Percentiles rank a stretch among this genome's conserved stretches.
Evolutionary conservation across 2,329 filamentous ascomycete species (phyloP).

Genomic region (Ophiosphaerella narmari): DNA sequence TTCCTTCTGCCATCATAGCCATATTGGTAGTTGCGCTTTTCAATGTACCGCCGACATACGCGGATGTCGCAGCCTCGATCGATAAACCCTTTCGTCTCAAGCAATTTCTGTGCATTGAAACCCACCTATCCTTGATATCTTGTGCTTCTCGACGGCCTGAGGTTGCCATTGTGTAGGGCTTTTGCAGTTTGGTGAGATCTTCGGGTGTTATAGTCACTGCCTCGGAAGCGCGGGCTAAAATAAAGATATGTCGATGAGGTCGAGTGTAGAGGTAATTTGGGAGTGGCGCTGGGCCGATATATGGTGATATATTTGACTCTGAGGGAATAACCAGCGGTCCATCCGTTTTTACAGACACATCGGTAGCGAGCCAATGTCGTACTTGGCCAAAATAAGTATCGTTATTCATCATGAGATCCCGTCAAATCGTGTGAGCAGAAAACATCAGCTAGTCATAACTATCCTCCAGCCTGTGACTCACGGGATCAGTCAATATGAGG

Average conservation of each 20-base stretch:
- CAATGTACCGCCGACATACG: conserved; percentile 22
- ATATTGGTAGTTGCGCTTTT: conserved; percentile 18
- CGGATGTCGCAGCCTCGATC: conserved; percentile 21
- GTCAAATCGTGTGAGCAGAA: neutral
- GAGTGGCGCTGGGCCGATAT: conserved; percentile 24
- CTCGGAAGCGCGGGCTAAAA: conserved; percentile 13
- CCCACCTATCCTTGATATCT: conserved; percentile 31
- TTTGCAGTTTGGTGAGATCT: conserved; percentile 23
- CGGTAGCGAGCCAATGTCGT: conserved; percentile 28
- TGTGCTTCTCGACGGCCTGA: conserved; percentile 22
- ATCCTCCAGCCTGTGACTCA: neutral
- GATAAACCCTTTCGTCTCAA: conserved; percentile 23
- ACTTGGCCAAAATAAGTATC: conserved; percentile 29
- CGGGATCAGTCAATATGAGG: conserved; percentile 25
- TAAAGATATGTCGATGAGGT: conserved; percentile 28
- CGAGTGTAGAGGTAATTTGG: conserved; percentile 26
- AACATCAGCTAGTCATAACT: neutral
- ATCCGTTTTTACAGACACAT: conserved; percentile 11
- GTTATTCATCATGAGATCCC: conserved; percentile 28
- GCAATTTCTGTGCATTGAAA: conserved; percentile 23
- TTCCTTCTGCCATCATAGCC: conserved; percentile 20
- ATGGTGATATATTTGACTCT: conserved; percentile 16
- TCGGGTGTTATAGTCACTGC: conserved; percentile 15
- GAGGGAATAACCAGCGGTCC: conserved; percentile 10
- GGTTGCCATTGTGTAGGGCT: conserved; percentile 17